Evolutionary conservation across 768 basidiomycete genomes (phyloP).

Genomic region (Boletus tomentosulus): DNA sequence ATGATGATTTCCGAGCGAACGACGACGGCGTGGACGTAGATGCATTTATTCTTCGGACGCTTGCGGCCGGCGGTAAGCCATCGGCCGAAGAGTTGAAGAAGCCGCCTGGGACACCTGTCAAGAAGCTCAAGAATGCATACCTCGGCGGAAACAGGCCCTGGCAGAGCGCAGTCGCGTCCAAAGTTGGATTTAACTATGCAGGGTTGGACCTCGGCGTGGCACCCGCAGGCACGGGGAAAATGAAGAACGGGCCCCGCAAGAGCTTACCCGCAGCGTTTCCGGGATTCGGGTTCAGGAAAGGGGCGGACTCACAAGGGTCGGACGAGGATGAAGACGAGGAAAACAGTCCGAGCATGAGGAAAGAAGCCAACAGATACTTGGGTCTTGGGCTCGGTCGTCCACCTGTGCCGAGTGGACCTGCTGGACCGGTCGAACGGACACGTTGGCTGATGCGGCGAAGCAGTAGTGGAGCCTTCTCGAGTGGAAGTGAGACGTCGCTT

Average conservation of each 20-base stretch:
- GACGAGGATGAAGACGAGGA: constrained; percentile 64
- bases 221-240: constrained; percentile 32
- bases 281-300: constrained; percentile 33
- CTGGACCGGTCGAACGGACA: constrained; percentile 39
- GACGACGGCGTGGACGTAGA: constrained; percentile 48
- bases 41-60: constrained; percentile 67
- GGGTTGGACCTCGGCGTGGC: constrained; percentile 36
- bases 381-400: constrained; percentile 68
- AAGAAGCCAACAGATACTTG: constrained; percentile 48
- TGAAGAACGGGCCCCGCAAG: constrained; percentile 56
- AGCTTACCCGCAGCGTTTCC: constrained; percentile 75
- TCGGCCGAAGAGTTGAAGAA: constrained; percentile 47
- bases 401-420: constrained; percentile 23
- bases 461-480: constrained; percentile 80
- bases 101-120: constrained; percentile 79
- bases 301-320: constrained; percentile 33
- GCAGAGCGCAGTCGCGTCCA: constrained; percentile 75
- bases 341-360: constrained; percentile 58
- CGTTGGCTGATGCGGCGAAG: constrained; percentile 71
- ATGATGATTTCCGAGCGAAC: constrained; percentile 31
- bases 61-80: constrained; percentile 55
- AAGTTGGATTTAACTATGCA: constrained; percentile 52
- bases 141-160: constrained; percentile 61
- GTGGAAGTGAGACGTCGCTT: constrained; percentile 60
- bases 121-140: constrained; percentile 59